Base-by-base conservation (phyloP, 2,329 filamentous ascomycete genomes). In the Calcarisporium arbuscula region DNA sequence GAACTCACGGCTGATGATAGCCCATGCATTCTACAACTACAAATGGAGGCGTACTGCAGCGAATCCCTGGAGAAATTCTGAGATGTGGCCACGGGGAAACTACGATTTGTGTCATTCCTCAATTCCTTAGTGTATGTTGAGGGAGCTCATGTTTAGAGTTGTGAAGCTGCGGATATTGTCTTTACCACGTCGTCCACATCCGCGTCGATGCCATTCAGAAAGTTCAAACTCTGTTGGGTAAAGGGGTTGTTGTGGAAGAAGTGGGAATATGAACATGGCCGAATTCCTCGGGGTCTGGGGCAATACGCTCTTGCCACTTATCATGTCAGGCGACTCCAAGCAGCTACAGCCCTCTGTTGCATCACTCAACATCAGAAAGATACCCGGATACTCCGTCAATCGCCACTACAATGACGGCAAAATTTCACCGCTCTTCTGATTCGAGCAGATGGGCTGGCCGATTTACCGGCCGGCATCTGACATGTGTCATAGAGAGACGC, bases 271-370 rank as follows among this genome's bases (percentile, higher is more conserved):
- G 16, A 42, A 41, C 28, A 45, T 45, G 1, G 36, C 37, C 4
- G 50, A 54, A 10, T 36, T 46, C 1, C 43, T 38, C 20, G 47
- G 40, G 10, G 28, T 49, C 38, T 49, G 47, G 46, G 45, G 46
- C 10, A 53, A 53, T 8, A 41, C 34, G 2, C 19, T 45, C 2
- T 18, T 44, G 8, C 50, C 48, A 5, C 50, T 46, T 35, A 15
- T 50, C 9, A 19, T 49, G 1, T 39, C 32, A 5, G 49, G 47
- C 15, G 49, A 53, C 26, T 28, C 40, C 2, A 40, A 40, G 28
- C 44, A 50, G 37, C 36, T 49, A 2, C 21, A 34, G 1, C 45
- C 43, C 0, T 19, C 30, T 1, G 38, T 45, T 8, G 20, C 41
- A 31, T 36, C 32, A 1, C 4, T 9, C 2, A 6, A 23, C 2